Evolutionary conservation across 2,329 filamentous ascomycete genomes (phyloP).

Genomic region (Aquanectria penicillioides): DNA sequence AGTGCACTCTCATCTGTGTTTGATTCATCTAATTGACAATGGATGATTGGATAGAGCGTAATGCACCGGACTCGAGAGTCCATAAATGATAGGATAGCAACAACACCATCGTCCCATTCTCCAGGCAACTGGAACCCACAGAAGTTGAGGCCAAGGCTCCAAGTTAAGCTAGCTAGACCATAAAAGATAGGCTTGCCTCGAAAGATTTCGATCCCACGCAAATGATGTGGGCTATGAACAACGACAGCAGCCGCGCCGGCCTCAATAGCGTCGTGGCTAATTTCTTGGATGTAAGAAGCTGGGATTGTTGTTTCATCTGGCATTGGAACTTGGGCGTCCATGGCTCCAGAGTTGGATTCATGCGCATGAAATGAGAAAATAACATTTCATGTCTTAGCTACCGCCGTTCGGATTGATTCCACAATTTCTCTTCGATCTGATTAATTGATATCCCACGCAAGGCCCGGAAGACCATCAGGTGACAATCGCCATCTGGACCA

Average conservation of each 20-base stretch:
- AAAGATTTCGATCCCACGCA: not conserved
- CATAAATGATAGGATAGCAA: not conserved
- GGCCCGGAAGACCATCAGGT: not conserved
- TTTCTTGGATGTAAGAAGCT: not conserved
- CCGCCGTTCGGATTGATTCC: not conserved
- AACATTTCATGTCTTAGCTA: not conserved
- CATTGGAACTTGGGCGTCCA: not conserved
- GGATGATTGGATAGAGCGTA: not conserved
- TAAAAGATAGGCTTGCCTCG: not conserved
- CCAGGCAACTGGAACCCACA: not conserved
- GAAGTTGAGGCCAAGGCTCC: not conserved
- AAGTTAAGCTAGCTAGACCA: not conserved
- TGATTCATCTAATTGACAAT: not conserved
- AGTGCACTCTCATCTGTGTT: not conserved
- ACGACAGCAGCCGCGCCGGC: not conserved
- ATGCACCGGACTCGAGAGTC: not conserved
- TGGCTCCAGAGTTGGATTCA: not conserved
- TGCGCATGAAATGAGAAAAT: not conserved
- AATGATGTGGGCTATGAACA: not conserved
- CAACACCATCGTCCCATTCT: not conserved
- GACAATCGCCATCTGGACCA: not conserved
- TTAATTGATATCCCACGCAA: not conserved
- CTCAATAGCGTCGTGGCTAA: not conserved
- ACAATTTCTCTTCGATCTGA: not conserved
- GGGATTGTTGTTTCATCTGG: not conserved